These are phyloP conservation scores for Backusella macrospora DNA, from an alignment of 192 early-diverging fungal genomes.

Conservation along the genomic window DNA sequence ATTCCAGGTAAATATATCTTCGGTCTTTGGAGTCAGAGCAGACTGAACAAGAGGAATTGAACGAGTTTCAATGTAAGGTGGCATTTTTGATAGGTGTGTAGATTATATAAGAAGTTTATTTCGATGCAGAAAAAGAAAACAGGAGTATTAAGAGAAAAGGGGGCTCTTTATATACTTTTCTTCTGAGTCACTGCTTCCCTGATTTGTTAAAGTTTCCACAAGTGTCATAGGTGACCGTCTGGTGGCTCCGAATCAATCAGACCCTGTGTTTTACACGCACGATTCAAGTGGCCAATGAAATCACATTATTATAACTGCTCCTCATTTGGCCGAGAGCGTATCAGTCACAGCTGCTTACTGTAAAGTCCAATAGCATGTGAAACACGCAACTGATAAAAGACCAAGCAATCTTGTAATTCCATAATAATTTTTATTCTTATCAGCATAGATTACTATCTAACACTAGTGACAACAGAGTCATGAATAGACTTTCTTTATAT, in stretches of 20 bases:
- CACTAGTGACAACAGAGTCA: no score
- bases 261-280: slow-evolving; percentile 12
- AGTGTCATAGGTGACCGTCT: slow-evolving; percentile 3
- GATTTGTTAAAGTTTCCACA: slow-evolving; percentile 12
- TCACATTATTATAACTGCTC: neutral
- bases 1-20: slow-evolving; percentile 23
- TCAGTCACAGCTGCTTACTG: neutral
- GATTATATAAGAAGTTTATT: neutral
- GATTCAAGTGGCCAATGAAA: slow-evolving; percentile 4
- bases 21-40: neutral
- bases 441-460: neutral
- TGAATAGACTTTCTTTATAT: neutral
- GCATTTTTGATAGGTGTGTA: neutral
- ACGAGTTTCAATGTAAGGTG: slow-evolving; percentile 5
- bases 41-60: neutral
- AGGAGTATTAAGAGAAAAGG: neutral
- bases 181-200: slow-evolving; percentile 2
- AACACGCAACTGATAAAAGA: neutral
- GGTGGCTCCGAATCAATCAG: slow-evolving; percentile 15
- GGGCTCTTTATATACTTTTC: neutral
- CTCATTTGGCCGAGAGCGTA: neutral
- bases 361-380: neutral
- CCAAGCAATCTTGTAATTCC: neutral
- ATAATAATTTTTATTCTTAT: neutral
- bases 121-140: neutral